Evolutionary conservation across 2,329 filamentous ascomycete genomes (phyloP), one percentile per base, ranked within the genome.

Genomic region (Stemphylium lycopersici): DNA sequence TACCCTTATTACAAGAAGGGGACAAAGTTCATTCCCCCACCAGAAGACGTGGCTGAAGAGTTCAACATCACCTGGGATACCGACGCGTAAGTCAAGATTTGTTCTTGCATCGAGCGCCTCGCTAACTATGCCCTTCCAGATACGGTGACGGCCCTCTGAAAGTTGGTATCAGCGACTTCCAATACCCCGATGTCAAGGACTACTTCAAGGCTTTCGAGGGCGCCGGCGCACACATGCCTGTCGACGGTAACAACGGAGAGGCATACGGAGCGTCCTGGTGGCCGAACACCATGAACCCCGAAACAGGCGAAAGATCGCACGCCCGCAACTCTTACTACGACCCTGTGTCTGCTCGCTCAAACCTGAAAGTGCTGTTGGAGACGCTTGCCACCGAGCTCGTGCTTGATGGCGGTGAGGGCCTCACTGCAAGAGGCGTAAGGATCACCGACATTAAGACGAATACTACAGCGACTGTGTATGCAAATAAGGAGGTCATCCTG

Each of bases 401-500:
- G 4, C 66, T 70, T 34, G 59, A 66, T n/a, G 51, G 43, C 12
- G 46, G 55, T 46, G 60, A 63, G 31, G 61, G 56, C 26, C 58
- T 67, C 13, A 59, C 55, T 18, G 66, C 65, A 2, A 59, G 48
- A 24, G 69, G 70, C 12, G 69, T 73, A 24, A 65, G 63, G 38
- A 45, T 69, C n/a, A 63, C 58, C 8, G 44, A 62, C 36, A 62
- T 58, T n/a, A 55, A 57, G 24, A 65, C 56, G 4, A 54, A 53
- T n/a, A 42, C 41, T 6, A 58, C 59, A 6, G 59, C 42, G 15
- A 65, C 55, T 7, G 59, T 66, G 1, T 66, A 67, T 41, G 70
- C 68, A 4, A 68, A 58, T 37, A 66, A 68, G 29, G 86, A 89
- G 61, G 79, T 88, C 4, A 78, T 89, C 15, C 67, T 89, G 1